phyloP scores from a whole-genome alignment of 1,284 basidiomycete species.

The Boletus mariae region DNA sequence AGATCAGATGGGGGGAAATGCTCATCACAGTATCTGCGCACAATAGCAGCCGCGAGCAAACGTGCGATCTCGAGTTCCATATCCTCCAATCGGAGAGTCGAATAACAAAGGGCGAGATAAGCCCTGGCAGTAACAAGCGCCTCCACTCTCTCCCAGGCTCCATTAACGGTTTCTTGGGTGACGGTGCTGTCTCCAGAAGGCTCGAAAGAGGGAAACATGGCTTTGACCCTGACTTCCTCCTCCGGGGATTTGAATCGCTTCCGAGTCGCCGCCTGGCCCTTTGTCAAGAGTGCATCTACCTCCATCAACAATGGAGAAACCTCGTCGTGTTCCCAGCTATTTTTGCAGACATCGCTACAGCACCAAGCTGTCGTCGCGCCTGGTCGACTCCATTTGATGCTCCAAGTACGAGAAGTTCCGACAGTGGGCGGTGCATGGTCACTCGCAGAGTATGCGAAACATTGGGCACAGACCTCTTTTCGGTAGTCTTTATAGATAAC shows the following conservation, averaged over 20 bases:
- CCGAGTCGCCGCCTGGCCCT: constrained; percentile 30
- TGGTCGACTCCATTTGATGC: constrained; percentile 34
- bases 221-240: constrained; percentile 19
- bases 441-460: constrained; percentile 59
- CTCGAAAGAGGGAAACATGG: constrained; percentile 12
- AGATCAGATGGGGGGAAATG: constrained; percentile 6
- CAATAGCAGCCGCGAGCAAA: constrained; percentile 45
- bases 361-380: constrained; percentile 49
- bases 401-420: constrained; percentile 38
- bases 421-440: constrained; percentile 17
- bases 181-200: constrained; percentile 3
- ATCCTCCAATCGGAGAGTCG: constrained; percentile 38
- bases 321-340: constrained; percentile 39
- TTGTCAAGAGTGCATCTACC: constrained; percentile 33
- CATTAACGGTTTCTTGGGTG: constrained; percentile 33
- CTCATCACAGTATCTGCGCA: constrained; percentile 36
- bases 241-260: constrained; percentile 33
- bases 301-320: constrained; percentile 32
- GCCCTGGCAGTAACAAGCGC: constrained; percentile 21
- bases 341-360: constrained; percentile 47
- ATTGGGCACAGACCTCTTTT: constrained; percentile 61
- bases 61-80: constrained; percentile 52
- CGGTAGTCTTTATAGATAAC: constrained; percentile 54
- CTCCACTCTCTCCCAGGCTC: constrained; percentile 33
- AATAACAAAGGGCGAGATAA: constrained; percentile 18